Percentiles rank a stretch among this genome's conserved stretches.
Evolutionary conservation across 2,329 filamentous ascomycete genomes (phyloP).

Genomic region (Aspergillus fructus): DNA sequence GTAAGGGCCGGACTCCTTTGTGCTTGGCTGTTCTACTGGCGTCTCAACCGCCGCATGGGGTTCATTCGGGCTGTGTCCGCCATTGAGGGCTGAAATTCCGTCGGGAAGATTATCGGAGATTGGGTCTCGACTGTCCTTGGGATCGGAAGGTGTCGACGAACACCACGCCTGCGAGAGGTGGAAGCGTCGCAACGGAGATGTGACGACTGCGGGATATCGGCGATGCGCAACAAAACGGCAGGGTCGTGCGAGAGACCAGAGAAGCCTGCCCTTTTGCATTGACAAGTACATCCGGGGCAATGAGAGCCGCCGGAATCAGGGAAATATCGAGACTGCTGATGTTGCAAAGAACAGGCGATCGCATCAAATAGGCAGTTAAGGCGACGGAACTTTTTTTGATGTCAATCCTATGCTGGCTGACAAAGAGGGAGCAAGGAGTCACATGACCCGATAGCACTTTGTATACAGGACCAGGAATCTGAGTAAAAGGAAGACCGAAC

Average conservation of each 20-base stretch:
- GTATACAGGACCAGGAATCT: no score
- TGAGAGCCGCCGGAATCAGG: conserved; percentile 25
- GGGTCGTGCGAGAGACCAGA: conserved; percentile 34
- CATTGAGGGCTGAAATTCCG: conserved; percentile 19
- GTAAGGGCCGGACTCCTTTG: conserved; percentile 33
- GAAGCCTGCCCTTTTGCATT: conserved; percentile 39
- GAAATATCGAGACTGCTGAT: conserved; percentile 17
- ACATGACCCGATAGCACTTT: neutral
- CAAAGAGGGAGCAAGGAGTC: neutral
- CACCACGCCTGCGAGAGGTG: conserved; percentile 32
- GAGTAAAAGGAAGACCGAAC: no score
- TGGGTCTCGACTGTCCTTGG: conserved; percentile 24
- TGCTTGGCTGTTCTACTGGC: conserved; percentile 18
- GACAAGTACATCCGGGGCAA: conserved; percentile 36
- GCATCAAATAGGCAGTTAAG: conserved; percentile 15
- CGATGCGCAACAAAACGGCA: conserved; percentile 40
- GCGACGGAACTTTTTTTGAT: conserved; percentile 3
- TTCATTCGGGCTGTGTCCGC: conserved; percentile 15
- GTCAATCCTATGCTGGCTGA: neutral
- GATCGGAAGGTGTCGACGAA: conserved; percentile 29
- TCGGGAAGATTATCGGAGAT: conserved; percentile 22
- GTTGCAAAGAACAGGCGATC: conserved; percentile 14
- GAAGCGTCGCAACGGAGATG: conserved; percentile 30
- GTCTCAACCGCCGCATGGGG: conserved; percentile 16
- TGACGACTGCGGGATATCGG: conserved; percentile 30